These are phyloP conservation scores for Mycena latifolia DNA, from an alignment of 768 basidiomycete genomes.

Conservation along the genomic window DNA sequence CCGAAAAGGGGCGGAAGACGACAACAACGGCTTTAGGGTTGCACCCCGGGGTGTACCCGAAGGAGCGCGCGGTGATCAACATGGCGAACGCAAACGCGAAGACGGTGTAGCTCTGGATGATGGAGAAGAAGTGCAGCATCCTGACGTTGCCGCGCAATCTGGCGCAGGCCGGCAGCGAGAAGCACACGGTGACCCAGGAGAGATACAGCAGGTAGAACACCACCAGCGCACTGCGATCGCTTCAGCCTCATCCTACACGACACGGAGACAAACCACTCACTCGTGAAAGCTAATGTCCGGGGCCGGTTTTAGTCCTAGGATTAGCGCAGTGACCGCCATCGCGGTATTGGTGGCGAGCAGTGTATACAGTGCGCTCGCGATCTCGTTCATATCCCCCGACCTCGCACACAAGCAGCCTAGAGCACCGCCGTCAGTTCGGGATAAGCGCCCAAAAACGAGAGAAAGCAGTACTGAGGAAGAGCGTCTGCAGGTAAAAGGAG, in stretches of 20 bases:
- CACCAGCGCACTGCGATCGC: constrained; percentile 27
- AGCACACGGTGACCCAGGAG: constrained; percentile 37
- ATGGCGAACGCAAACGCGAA: constrained; percentile 36
- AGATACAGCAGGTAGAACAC: constrained; percentile 38
- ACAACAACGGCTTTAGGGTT: constrained; percentile 25
- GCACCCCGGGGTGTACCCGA: neutral
- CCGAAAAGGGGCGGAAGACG: constrained; percentile 34
- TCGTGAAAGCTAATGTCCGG: constrained; percentile 39
- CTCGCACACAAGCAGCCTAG: constrained; percentile 37
- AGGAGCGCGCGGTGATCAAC: constrained; percentile 25
- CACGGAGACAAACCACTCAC: constrained; percentile 6
- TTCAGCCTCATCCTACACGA: neutral
- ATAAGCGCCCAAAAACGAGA: neutral
- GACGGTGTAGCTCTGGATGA: constrained; percentile 37
- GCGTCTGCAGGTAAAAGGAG: constrained; percentile 37
- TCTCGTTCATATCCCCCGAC: constrained; percentile 30
- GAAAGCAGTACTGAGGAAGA: constrained; percentile 29
- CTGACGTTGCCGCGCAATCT: constrained; percentile 24
- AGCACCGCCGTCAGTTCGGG: neutral
- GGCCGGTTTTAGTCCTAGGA: constrained; percentile 32
- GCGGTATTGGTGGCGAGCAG: constrained; percentile 37
- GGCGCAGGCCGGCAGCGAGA: constrained; percentile 33
- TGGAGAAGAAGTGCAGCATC: constrained; percentile 34
- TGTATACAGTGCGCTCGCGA: constrained; percentile 34
- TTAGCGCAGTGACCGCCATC: constrained; percentile 37